Percentiles rank a stretch among this genome's conserved stretches.
Evolutionary conservation across 352 stramenopile species (phyloP).

Genomic region (Globisporangium barbulae): DNA sequence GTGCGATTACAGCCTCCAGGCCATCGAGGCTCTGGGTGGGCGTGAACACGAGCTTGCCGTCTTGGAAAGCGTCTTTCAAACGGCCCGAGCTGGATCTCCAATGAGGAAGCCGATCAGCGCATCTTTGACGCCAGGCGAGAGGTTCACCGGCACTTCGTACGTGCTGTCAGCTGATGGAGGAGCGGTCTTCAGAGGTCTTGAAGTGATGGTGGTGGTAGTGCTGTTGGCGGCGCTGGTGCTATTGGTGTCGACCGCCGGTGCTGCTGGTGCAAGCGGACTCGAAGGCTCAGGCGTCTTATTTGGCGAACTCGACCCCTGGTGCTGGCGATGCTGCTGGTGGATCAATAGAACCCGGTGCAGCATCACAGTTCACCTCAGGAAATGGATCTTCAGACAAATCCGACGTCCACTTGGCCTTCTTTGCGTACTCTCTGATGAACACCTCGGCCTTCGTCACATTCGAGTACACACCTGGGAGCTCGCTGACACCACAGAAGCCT

Average conservation of each 20-base stretch:
- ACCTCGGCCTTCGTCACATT: not conserved
- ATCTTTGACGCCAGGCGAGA: not conserved
- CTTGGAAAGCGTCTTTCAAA: not conserved
- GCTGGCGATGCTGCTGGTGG: not conserved
- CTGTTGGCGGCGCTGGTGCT: not conserved
- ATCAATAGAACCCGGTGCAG: not conserved
- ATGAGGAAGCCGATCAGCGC: not conserved
- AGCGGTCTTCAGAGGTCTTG: not conserved
- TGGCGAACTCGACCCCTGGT: not conserved
- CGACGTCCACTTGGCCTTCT: not conserved
- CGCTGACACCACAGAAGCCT: not conserved
- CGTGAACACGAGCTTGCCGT: not conserved
- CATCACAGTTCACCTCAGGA: not conserved
- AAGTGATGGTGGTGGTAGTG: not conserved
- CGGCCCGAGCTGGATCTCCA: not conserved
- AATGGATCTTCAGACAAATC: not conserved
- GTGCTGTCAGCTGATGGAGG: not conserved
- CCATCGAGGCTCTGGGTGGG: not conserved
- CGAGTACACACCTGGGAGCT: not conserved
- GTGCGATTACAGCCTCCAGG: not conserved
- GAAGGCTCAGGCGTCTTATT: not conserved
- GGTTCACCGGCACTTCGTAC: not conserved
- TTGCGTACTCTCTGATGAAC: not conserved
- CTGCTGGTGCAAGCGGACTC: not conserved
- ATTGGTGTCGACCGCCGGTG: not conserved